Evolutionary conservation across 2,329 filamentous ascomycete species (phyloP).

Genomic region (Fusarium ramigenum): DNA sequence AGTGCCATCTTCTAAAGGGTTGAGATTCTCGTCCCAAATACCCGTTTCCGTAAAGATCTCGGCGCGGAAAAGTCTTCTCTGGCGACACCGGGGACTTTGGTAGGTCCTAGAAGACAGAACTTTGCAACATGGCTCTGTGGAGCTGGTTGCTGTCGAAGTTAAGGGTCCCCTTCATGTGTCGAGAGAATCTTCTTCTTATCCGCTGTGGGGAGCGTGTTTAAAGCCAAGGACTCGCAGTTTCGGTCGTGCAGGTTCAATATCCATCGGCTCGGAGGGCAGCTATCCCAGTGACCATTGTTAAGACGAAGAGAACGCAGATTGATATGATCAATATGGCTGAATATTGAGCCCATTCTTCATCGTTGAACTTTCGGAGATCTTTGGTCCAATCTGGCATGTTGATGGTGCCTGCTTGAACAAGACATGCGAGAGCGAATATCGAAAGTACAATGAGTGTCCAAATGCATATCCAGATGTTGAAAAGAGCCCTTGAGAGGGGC

Average conservation of each 20-base stretch:
- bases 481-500: not conserved
- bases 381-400: conserved; percentile 24
- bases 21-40: not conserved
- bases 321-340: conserved; percentile 2
- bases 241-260: not conserved
- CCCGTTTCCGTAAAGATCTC: accelerated
- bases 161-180: not conserved
- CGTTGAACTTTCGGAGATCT: conserved; percentile 19
- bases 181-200: not conserved
- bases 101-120: accelerated
- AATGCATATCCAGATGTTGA: not conserved
- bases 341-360: conserved; percentile 6
- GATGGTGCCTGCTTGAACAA: conserved; percentile 7
- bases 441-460: conserved; percentile 8
- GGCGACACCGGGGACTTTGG: accelerated
- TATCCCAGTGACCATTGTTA: conserved; percentile 1
- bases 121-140: not conserved
- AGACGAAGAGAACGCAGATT: not conserved
- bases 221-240: not conserved
- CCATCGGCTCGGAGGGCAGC: not conserved
- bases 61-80: no score
- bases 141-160: not conserved
- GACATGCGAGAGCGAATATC: conserved; percentile 1
- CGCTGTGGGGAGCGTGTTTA: no score
- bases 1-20: not conserved